Percentiles rank a stretch among this genome's conserved stretches.
Evolutionary conservation across 371 early-diverging fungal species (phyloP).

Genomic region (Basidiobolus meristosporus): DNA sequence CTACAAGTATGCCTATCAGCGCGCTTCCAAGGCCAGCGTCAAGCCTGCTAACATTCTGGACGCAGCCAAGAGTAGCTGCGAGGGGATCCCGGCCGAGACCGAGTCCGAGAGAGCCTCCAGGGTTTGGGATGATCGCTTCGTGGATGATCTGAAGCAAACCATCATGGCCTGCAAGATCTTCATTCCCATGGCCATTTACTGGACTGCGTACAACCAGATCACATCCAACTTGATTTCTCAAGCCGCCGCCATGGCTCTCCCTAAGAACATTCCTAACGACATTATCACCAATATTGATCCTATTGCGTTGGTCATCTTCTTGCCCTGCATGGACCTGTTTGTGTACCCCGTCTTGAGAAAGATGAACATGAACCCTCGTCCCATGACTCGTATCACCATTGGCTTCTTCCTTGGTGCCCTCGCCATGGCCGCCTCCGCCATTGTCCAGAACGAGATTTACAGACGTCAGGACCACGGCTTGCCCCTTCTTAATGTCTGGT

Average conservation of each 20-base stretch:
- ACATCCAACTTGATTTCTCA: slow-evolving; percentile 50
- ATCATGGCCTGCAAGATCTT: slow-evolving; percentile 51
- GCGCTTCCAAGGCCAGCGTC: slow-evolving; percentile 17
- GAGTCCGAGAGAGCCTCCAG: no score
- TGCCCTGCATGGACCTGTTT: slow-evolving; percentile 46
- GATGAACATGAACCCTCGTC: slow-evolving; percentile 35
- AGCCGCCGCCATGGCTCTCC: slow-evolving; percentile 39
- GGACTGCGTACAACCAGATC: slow-evolving; percentile 60
- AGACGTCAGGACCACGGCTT: slow-evolving; percentile 10
- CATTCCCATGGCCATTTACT: slow-evolving; percentile 50
- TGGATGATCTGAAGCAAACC: slow-evolving; percentile 41
- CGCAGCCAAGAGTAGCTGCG: slow-evolving; percentile 8
- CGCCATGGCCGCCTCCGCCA: slow-evolving; percentile 47
- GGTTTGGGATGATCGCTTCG: slow-evolving; percentile 47
- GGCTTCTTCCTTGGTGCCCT: slow-evolving; percentile 43
- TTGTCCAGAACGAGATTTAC: slow-evolving; percentile 48
- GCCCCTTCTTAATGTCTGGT: slow-evolving; percentile 28
- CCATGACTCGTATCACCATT: slow-evolving; percentile 42
- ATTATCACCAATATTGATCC: slow-evolving; percentile 16
- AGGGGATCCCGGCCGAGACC: background rate
- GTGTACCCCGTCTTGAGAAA: slow-evolving; percentile 44
- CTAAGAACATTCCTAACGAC: slow-evolving; percentile 36
- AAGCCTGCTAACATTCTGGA: slow-evolving; percentile 18
- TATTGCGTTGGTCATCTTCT: slow-evolving; percentile 36
- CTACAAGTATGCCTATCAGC: slow-evolving; percentile 21